Base-by-base conservation (phyloP, 495 filamentous ascomycete genomes). In the Penicillium daleae region DNA sequence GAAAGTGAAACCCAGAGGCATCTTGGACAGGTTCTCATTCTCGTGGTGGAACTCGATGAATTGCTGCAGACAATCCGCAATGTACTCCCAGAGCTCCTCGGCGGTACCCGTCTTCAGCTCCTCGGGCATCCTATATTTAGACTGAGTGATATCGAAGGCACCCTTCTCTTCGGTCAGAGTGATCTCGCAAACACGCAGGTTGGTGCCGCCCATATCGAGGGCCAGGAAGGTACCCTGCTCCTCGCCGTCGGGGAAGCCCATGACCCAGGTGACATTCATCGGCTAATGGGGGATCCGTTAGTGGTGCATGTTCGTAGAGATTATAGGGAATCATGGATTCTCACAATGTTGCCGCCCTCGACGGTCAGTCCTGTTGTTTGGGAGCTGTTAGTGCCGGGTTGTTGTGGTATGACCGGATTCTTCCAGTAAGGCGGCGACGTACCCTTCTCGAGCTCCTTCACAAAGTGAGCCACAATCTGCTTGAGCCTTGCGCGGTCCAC, bases 191-290 rank as follows among this genome's bases (percentile, higher is more conserved):
- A 99, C 96, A 72, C 95, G 92, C 60, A 99, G 83, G 73, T 99
- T 99, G 73, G 95, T 99, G 66, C 95, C 95, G 61, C 95, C 95
- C 96, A 99, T 97, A 73, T 99, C 95, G 33, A 99, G 83, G 66
- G 95, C 95, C 50, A 99, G 82, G 75, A 87, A 99, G 40, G 91
- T 97, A 63, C 95, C 95, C 15, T 87, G 89, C 74, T 99, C 95
- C 61, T 93, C 65, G 57, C 95, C 95, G 70, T 90, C 89, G 60
- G 95, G 95, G 77, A 90, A 96, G 59, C 86, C 88, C 88, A 98
- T 93, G 59, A 95, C 93, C 95, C 95, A 99, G 55, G 95, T 98
- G 44, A 95, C 91, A 78, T 97, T 98, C 95, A 99, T 99, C 62
- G 95, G 95, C 93, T 97, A 75, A 22, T 5, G n/a, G 32, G 4